Conservation (phyloP, 1,284 basidiomycete genomes). For the Apiotrichum akiyoshidainum region DNA sequence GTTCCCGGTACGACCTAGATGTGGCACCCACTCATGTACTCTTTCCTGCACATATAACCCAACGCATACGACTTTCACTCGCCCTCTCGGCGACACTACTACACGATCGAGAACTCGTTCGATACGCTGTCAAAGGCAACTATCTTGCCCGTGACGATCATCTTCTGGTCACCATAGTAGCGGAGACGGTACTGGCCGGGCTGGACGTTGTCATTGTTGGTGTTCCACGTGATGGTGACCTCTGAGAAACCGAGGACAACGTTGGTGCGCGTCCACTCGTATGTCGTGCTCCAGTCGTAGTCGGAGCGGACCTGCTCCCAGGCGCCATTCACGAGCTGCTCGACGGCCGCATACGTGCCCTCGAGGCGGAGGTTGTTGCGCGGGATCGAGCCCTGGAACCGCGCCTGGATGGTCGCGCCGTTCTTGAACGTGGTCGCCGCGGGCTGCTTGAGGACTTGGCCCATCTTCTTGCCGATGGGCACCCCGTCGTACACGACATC, state of each 20-base stretch:
- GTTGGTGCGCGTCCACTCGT: constrained; percentile 13
- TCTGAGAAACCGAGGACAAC: constrained; percentile 1
- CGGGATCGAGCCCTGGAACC: constrained; percentile 18
- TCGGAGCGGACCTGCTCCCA: constrained; percentile 15
- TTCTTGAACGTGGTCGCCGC: not conserved
- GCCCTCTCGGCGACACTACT: too few relatives aligned
- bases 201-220: constrained; percentile 1
- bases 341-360: constrained; percentile 17
- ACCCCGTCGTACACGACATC: constrained; percentile 13
- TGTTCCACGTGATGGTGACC: constrained; percentile 17
- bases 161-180: constrained; percentile 14
- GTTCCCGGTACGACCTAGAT: too few relatives aligned
- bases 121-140: constrained; percentile 8
- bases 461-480: constrained; percentile 9
- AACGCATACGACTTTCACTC: too few relatives aligned
- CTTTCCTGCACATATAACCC: too few relatives aligned
- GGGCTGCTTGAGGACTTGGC: constrained; percentile 10
- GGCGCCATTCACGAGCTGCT: constrained; percentile 4
- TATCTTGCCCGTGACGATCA: constrained; percentile 1
- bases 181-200: constrained; percentile 13
- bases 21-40: too few relatives aligned
- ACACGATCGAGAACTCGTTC: not conserved
- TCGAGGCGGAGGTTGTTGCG: constrained; percentile 22
- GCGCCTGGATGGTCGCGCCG: constrained; percentile 1
- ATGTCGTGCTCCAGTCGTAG: constrained; percentile 14